Evolutionary conservation across 805 yeast species (phyloP), one percentile per base, ranked within the genome.

Genomic region (Candida caryicola): DNA sequence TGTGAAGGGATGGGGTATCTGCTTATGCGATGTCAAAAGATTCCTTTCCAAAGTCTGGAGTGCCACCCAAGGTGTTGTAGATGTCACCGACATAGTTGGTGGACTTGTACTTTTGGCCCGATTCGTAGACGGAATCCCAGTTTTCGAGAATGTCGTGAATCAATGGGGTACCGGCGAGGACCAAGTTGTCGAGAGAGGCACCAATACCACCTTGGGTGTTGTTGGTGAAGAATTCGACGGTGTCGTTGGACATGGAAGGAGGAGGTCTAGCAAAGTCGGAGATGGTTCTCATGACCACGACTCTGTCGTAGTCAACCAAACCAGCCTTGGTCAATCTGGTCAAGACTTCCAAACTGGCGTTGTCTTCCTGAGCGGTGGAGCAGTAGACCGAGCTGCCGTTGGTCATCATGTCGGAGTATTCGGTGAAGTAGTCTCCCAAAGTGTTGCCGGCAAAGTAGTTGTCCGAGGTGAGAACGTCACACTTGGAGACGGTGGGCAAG

Each of bases 321-420:
- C 81, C 82, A 47, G 64, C 66, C 42, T 62, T 64, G 43, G 74
- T 75, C 51, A 73, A 69, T 64, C 86, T 73, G 33, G 76, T 49
- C 40, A 80, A 57, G 6, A 78, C 76, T 55, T 79, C 84, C 51
- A 80, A 69, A 12, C 81, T 65, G 13, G 85, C 85, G 53, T 78
- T 76, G 54, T 81, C 86, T 57, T 81, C 86, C 57, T 79, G 84
- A 38, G 81, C 82, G 31, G 83, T 73, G 30, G 79, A 54, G 56
- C 83, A 77, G 64, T 78, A 80, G 10, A 59, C 60, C 18, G 77
- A 83, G 27, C 80, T 68, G 38, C 79, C 80, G 51, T 81, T 80
- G 47, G 84, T 73, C 54, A 79, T 56, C 45, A 77, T 47, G 12
- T 48, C 44, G 25, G 82, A 68, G 51, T 63, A 73, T 55, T 67